These are phyloP conservation scores for Umbilicaria muhlenbergii DNA, from an alignment of 495 filamentous ascomycete genomes.

Conservation along the genomic window DNA sequence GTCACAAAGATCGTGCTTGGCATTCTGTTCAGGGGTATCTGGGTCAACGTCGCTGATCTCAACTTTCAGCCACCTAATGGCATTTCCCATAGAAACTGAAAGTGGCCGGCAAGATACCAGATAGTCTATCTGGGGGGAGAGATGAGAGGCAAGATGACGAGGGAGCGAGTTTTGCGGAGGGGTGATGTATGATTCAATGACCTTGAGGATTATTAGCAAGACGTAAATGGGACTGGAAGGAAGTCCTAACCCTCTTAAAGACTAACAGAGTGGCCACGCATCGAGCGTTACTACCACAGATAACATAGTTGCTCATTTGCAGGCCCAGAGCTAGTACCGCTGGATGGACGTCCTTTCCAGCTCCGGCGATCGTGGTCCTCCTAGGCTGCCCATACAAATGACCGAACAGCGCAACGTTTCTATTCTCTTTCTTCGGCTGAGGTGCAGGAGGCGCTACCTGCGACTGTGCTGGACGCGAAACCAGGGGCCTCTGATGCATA, in stretches of 20 bases:
- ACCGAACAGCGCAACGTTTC: slow-evolving; percentile 65
- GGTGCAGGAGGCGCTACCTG: slow-evolving; percentile 26
- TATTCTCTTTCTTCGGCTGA: slow-evolving; percentile 44
- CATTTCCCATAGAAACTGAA: slow-evolving; percentile 88
- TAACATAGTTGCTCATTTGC: slow-evolving; percentile 75
- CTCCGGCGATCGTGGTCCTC: slow-evolving; percentile 55
- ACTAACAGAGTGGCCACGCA: slow-evolving; percentile 76
- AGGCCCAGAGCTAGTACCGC: slow-evolving; percentile 72
- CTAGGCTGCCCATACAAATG: slow-evolving; percentile 66
- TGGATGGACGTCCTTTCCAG: slow-evolving; percentile 80
- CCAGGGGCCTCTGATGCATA: slow-evolving; percentile 6
- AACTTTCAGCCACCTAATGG: slow-evolving; percentile 84
- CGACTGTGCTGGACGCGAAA: slow-evolving; percentile 10
- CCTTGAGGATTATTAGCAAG: slow-evolving; percentile 27
- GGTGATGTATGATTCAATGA: slow-evolving; percentile 83
- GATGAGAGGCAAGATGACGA: slow-evolving; percentile 81
- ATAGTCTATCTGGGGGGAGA: slow-evolving; percentile 90
- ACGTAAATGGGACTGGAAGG: background rate
- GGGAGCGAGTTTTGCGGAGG: slow-evolving; percentile 68
- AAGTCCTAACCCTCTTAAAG: slow-evolving; percentile 60
- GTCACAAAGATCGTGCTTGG: slow-evolving; percentile 59
- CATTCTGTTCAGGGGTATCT: slow-evolving; percentile 55
- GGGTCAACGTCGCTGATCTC: slow-evolving; percentile 77
- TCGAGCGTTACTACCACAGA: slow-evolving; percentile 81
- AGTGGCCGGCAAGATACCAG: slow-evolving; percentile 84